Conservation (phyloP, 352 stramenopile genomes). For the Pythium rishiriense region DNA sequence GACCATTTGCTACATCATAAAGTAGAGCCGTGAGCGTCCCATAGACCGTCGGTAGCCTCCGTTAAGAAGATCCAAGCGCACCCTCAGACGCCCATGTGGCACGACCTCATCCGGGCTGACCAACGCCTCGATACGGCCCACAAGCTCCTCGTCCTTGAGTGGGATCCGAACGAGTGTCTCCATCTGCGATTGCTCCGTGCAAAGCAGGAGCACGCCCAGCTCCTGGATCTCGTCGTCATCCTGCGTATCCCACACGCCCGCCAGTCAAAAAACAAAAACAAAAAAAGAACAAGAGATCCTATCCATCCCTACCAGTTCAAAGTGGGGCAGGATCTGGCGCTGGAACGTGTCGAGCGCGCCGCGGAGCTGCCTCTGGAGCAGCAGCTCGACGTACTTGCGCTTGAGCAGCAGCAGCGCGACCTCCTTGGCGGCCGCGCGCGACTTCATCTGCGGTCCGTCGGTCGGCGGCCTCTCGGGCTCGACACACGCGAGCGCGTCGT, state of each 20-base stretch:
- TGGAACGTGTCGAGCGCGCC: conserved; percentile 60
- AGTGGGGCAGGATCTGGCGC: conserved; percentile 59
- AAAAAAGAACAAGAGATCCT: not conserved
- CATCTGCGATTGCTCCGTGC: conserved; percentile 41
- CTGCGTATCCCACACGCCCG: conserved; percentile 4
- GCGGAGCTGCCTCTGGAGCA: conserved; percentile 41
- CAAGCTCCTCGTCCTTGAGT: conserved; percentile 49
- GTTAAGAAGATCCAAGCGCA: conserved; percentile 20
- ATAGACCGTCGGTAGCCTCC: no score
- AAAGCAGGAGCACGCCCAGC: conserved; percentile 62
- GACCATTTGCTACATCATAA: conserved; percentile 42
- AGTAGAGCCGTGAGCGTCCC: not conserved
- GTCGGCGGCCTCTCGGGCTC: not conserved
- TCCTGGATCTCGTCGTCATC: conserved; percentile 52
- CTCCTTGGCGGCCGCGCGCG: conserved; percentile 34
- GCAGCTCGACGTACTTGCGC: conserved; percentile 62
- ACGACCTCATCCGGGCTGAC: conserved; percentile 72
- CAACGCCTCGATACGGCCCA: conserved; percentile 48
- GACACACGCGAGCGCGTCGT: conserved; percentile 51
- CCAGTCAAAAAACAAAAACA: not conserved
- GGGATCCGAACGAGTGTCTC: conserved; percentile 35
- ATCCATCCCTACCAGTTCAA: conserved; percentile 29
- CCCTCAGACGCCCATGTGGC: conserved; percentile 52
- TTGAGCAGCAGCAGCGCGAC: conserved; percentile 58
- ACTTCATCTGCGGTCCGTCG: conserved; percentile 45